Base-by-base conservation (phyloP, 1,284 basidiomycete genomes). In the Melampsora larici-populina region DNA sequence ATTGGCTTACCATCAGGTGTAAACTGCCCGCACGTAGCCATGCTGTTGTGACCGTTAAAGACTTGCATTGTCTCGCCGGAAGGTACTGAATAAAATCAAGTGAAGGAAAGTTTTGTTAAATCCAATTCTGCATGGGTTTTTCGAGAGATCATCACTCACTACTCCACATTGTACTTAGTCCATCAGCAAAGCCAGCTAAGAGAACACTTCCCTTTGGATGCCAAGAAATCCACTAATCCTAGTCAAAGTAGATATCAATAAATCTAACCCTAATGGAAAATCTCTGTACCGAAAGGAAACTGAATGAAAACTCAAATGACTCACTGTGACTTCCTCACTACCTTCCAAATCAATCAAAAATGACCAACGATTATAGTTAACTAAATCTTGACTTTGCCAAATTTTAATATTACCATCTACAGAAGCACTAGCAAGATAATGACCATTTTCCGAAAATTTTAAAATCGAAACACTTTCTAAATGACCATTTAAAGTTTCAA, bases 131-230 rank as follows among this genome's bases (percentile, higher is more conserved):
- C 26, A 65, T 58, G 51, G 6, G n/a, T 43, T 55, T 8, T 0
- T 31, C 3, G 55, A 26, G n/a, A n/a, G n/a, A n/a, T n/a, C n/a
- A n/a, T 58, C 55, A 58, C 21, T 80, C 64, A 74, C 94, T 85
- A 86, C 97, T 92, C 95, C 95, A 99, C 82, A 99, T 87, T 96
- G 96, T 99, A n/a, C 96, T 90, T 4, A 92, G 97, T 4, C 91
- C 89, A 84, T 99, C 96, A 80, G 96, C 93, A 24, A 92, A 92
- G 49, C 96, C 96, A 0, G 93, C 94, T 2, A 96, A 88, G 0
- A 99, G 87, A 2, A 97, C 91, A 66, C 87, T 86, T 18, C 95
- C 97, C 83, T 91, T 94, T 0, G 97, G 96, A 86, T 99, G 97
- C 96, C 96, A 99, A 85, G 89, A 87, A 70, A 99, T 83, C 89